Evolutionary conservation across 2,329 filamentous ascomycete genomes (phyloP), one percentile per base, ranked within the genome.

Genomic region (Lachnellula hyalina): DNA sequence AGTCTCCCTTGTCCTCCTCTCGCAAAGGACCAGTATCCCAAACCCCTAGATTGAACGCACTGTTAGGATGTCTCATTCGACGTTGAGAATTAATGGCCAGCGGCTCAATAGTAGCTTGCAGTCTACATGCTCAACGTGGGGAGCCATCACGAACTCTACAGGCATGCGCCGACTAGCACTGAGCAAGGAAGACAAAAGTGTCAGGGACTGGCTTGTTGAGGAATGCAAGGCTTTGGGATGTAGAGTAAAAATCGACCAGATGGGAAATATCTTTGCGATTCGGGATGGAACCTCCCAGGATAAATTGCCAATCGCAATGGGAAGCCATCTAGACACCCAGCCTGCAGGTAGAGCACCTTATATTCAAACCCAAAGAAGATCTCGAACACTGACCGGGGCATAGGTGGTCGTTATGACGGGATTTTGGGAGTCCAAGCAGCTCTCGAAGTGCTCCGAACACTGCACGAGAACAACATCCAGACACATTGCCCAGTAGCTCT

Each of bases 111-210:
- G 42, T 34, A 63, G 54, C n/a, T 45, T 65, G 9, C 63, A 65
- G 12, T 54, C 55, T 11, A 65, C 63, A 17, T 63, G 63, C 50
- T 47, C 60, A 51, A 55, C 60, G 54, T 64, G 59, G 61, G 63
- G 63, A 19, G 61, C 59, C 19, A 49, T 65, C 36, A 32, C 59
- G 11, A 60, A 59, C 32, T 64, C 63, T 2, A 66, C 59, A 8
- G 89, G 89, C 53, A 92, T 93, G 88, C 80, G 82, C 19, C 83
- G 89, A 1, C 79, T 92, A 1, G 76, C 87, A 2, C 76, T 93
- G 35, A 84, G 84, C 2, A 81, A 90, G 59, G 75, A 83, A 3
- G 89, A 93, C 68, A 87, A 85, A 66, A 70, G 79, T 59, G 87
- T 82, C 12, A 81, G 89, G 36, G 82, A 88, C 67, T 94, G 89